Percentiles rank a stretch among this genome's conserved stretches.
These are phyloP conservation scores for Dipteronia sinensis DNA, from an alignment of 345 rosid species.

Conservation along the genomic window DNA sequence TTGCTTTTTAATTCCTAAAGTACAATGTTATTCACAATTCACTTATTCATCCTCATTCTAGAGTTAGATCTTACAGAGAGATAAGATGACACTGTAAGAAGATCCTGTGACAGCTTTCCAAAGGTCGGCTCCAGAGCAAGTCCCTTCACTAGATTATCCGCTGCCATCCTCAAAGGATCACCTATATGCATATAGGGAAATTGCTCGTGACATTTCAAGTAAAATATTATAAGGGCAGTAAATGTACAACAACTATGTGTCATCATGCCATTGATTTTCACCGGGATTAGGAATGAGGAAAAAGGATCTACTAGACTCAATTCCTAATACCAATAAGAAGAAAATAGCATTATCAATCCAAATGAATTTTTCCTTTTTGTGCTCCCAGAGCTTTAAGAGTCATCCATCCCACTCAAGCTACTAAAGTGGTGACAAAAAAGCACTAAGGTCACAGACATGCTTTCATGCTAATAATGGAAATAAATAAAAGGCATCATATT, in stretches of 20 bases:
- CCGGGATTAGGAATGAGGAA: neutral
- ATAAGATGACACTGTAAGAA: constrained; percentile 35
- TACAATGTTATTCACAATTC: neutral
- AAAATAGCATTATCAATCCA: neutral
- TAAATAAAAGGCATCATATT: neutral
- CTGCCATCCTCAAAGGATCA: constrained; percentile 33
- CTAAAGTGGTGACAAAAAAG: neutral
- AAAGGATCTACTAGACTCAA: neutral
- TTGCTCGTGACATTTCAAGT: neutral
- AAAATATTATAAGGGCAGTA: neutral
- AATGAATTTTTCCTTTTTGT: neutral
- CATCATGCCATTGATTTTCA: constrained; percentile 2
- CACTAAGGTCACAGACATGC: neutral
- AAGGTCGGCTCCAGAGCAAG: constrained; percentile 26
- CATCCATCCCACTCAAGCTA: neutral
- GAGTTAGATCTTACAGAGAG: constrained; percentile 34
- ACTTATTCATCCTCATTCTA: neutral
- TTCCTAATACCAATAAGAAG: neutral
- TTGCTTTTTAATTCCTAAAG: neutral
- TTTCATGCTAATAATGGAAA: neutral
- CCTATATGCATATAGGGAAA: constrained; percentile 30
- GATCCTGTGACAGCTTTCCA: constrained; percentile 35
- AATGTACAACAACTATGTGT: neutral
- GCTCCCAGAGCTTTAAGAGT: neutral
- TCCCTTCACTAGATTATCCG: constrained; percentile 39